Conservation (phyloP, 164 flowering plant genomes). For the Malania oleifera region DNA sequence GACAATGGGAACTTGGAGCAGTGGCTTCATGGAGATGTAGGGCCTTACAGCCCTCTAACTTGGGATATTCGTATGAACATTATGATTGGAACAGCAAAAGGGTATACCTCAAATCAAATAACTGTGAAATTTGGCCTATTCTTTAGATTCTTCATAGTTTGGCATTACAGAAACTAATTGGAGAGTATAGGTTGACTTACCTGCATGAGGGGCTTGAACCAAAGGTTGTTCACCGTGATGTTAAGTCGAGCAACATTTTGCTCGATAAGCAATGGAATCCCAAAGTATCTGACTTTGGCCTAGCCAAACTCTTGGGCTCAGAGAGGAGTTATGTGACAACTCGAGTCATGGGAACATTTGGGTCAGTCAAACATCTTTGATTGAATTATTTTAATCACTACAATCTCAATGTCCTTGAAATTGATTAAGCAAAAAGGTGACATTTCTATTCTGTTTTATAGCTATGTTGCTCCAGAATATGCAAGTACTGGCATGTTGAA, state of each 20-base stretch:
- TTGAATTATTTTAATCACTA: background rate
- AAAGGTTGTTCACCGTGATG: conserved; percentile 87
- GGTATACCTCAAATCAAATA: conserved; percentile 31
- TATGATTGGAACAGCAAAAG: conserved; percentile 80
- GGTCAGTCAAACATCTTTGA: conserved; percentile 34
- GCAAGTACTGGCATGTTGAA: conserved; percentile 91
- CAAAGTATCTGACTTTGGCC: conserved; percentile 86
- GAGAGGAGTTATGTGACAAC: conserved; percentile 82
- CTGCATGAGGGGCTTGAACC: conserved; percentile 93
- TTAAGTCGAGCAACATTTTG: conserved; percentile 83
- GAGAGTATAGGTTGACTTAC: conserved; percentile 49
- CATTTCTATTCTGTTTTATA: conserved; percentile 23
- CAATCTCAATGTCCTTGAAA: background rate
- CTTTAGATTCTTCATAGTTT: background rate
- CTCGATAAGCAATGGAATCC: conserved; percentile 78
- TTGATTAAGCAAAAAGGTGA: background rate
- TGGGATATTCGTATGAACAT: conserved; percentile 83
- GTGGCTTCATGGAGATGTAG: conserved; percentile 88
- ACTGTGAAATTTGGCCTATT: background rate
- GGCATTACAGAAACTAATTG: background rate
- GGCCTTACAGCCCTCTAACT: conserved; percentile 62
- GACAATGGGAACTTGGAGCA: conserved; percentile 85
- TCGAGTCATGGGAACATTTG: conserved; percentile 94
- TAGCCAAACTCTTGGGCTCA: conserved; percentile 80
- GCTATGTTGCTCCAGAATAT: conserved; percentile 92